Conservation (phyloP, 352 stramenopile species). For the Phytophthora hybrid region DNA sequence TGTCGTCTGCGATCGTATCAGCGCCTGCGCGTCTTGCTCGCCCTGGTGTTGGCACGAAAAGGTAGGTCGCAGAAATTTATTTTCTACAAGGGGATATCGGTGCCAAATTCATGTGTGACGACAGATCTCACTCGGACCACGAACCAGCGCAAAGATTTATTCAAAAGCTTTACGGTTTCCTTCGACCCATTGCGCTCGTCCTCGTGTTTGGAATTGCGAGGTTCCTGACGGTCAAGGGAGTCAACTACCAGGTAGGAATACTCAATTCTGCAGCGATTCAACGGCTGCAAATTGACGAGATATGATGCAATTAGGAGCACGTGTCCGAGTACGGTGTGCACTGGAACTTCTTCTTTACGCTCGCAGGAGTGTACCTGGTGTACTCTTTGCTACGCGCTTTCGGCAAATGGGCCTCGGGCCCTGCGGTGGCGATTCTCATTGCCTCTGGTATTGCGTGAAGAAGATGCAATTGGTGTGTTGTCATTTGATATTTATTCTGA, state of each 20-base stretch:
- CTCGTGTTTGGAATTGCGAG: slow-evolving; percentile 72
- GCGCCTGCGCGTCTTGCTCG: slow-evolving; percentile 66
- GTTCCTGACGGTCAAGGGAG: slow-evolving; percentile 84
- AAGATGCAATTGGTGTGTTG: not conserved
- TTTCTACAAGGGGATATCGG: not conserved
- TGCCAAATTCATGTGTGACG: not conserved
- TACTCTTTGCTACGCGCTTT: slow-evolving; percentile 67
- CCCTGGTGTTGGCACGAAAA: slow-evolving; percentile 28
- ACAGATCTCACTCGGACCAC: slow-evolving; percentile 23
- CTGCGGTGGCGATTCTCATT: slow-evolving; percentile 53
- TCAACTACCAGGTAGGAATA: slow-evolving; percentile 82
- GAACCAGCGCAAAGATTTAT: slow-evolving; percentile 23
- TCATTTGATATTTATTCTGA: not conserved
- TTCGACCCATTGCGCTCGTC: slow-evolving; percentile 76
- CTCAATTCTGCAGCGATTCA: not conserved
- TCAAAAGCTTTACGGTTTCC: slow-evolving; percentile 57
- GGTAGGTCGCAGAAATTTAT: slow-evolving; percentile 12
- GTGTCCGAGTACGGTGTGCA: slow-evolving; percentile 99
- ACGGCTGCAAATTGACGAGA: not conserved
- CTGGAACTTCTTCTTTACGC: slow-evolving; percentile 99
- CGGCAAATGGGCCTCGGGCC: slow-evolving; percentile 54
- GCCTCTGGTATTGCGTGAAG: slow-evolving; percentile 39
- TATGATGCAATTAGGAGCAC: slow-evolving; percentile 78
- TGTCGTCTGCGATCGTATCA: slow-evolving; percentile 88
- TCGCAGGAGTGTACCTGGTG: slow-evolving; percentile 85